Base-by-base conservation (phyloP, 192 early-diverging fungal genomes). In the Backusella australiensis region DNA sequence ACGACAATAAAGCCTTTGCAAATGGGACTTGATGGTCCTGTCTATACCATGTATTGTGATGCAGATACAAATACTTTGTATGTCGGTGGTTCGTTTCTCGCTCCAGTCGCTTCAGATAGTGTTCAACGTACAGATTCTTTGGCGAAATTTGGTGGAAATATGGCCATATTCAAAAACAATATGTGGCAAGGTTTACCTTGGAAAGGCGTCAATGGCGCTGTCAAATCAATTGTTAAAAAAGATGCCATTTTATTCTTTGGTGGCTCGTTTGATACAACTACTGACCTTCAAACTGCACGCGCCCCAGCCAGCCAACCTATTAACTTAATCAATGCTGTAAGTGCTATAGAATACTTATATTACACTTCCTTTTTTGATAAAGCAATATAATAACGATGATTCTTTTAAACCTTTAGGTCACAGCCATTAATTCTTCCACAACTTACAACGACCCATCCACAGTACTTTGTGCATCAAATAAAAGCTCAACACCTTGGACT, bases 131-230 rank as follows among this genome's bases (percentile, higher is more conserved):
- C 73, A 34, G 44, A 44, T 5, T 79, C 78, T 2, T 42, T 74
- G 21, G 34, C 71, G 32, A 15, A 69, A 7, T 81, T 49, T 38
- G 76, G 80, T 32, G 80, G 80, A 26, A 72, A 44, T 53, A 35
- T 83, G 21, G 78, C 78, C 34, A 35, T 78, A 17, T 80, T 81
- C 44, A 71, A 71, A 34, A 42, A 69, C 4, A 84, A 82, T 26
- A 49, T 41, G 0, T 94, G 93, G 93, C 56, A 46, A 11, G 46
- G 84, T 0, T 52, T 92, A 6, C 89, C 93, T 12, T 93, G 90
- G 80, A 87, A 88, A 29, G 93, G 93, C 4, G 72, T 94, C n/a
- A 84, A 93, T 74, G 91, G 91, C 0, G 85, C 89, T 1, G 90
- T 94, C 0, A 83, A 82, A 35, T 82, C 86, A 6, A 90, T 93